Conservation (phyloP, 176 grass and related monocot species). For the Tillandsia leiboldiana region DNA sequence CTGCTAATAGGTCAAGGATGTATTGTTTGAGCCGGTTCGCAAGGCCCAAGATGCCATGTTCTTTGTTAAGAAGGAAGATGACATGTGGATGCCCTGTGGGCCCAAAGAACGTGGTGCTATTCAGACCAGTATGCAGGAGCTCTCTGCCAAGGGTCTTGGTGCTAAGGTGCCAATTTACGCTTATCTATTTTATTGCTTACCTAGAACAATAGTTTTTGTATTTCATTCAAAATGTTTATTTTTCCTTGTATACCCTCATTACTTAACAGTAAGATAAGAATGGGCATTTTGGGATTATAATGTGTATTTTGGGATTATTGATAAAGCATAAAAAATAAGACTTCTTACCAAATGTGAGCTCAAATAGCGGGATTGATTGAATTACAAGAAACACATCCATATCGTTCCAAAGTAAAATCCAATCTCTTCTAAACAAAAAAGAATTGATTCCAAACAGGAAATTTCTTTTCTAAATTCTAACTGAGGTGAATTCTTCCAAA, state of each 20-base stretch:
- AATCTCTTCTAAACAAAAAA: too few relatives aligned
- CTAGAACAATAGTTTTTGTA: too few relatives aligned
- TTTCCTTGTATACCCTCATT: too few relatives aligned
- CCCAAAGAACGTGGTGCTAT: slow-evolving; percentile 57
- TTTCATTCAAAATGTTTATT: too few relatives aligned
- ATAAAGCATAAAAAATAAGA: too few relatives aligned
- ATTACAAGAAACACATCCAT: too few relatives aligned
- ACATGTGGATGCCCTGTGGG: slow-evolving; percentile 88
- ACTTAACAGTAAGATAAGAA: not conserved
- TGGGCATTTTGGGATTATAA: not conserved
- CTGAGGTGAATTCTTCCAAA: too few relatives aligned
- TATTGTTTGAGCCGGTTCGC: slow-evolving; percentile 89
- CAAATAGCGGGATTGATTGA: too few relatives aligned
- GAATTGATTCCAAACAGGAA: not conserved
- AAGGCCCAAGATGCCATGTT: slow-evolving; percentile 98
- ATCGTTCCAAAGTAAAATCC: too few relatives aligned
- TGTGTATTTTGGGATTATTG: too few relatives aligned
- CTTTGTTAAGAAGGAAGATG: slow-evolving; percentile 50
- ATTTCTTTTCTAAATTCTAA: not conserved
- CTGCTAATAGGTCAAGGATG: slow-evolving; percentile 73
- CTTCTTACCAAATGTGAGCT: too few relatives aligned
- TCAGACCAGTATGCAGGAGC: slow-evolving; percentile 86
- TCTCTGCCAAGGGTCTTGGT: slow-evolving; percentile 62
- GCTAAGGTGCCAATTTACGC: slow-evolving; percentile 37
- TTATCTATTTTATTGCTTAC: too few relatives aligned